Base-by-base conservation (phyloP, 2,329 filamentous ascomycete species). In the Xylariales sp. region DNA sequence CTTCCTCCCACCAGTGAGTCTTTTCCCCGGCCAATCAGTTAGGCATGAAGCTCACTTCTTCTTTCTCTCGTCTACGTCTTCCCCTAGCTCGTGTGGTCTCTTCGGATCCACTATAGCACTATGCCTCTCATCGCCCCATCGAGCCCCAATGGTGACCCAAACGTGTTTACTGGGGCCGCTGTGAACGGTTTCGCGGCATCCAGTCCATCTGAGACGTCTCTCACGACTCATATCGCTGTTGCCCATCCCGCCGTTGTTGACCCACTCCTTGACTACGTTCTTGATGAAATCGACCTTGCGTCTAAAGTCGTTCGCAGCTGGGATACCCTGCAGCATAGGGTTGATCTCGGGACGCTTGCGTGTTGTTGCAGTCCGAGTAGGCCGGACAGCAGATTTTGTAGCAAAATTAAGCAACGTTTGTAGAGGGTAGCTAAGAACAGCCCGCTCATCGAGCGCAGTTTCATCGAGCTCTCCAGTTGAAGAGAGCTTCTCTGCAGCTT, bases 261-360 rank as follows among this genome's bases (percentile, higher is more conserved):
- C 75, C 86, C 86, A 91, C 56, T 88, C 83, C 46, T 73, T 74
- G 10, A 88, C 72, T 13, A 88, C 73, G 36, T 72, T 63, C 47
- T 74, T 72, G 51, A 90, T 78, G 55, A 90, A 90, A 42, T 80
- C 74, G 40, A 91, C 74, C 66, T 91, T 91, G 50, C 70, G 72
- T 23, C 81, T 77, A 55, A 91, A 78, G 47, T 82, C 76, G 56
- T 91, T 91, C 28, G 83, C 81, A 15, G 76, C 72, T 0, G 85
- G 82, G 40, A 88, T 78, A 40, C 73, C 69, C 56, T 81, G 76
- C 12, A 81, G 61, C 53, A 76, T 73, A 0, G 74, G 67, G 32
- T 73, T 69, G 47, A 83, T 83, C 45, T 81, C 74, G 8, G 78
- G 77, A 5, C 78, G 71, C 44, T 70, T 72, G 17, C 76, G 69